A percentile compares a stretch with the other conserved stretches of the same genome.
Evolutionary conservation across 176 grass and related monocot species (phyloP).

Genomic region (Alopecurus myosuroides): DNA sequence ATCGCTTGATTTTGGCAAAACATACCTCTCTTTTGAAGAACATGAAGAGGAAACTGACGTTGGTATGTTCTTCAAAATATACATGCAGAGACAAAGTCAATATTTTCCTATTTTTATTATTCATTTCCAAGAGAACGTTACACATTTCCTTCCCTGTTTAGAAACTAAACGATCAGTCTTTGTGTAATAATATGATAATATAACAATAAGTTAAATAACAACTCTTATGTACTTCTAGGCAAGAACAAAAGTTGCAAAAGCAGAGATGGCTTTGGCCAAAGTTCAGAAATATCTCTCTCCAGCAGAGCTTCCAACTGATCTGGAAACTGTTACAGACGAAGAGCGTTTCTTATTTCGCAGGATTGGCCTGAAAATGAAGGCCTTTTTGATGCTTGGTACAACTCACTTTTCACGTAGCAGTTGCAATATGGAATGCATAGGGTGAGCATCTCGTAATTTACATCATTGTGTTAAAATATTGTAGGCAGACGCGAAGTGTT

Average conservation of each 20-base stretch:
- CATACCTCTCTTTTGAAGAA: slow-evolving; percentile 67
- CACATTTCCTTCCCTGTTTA: background rate
- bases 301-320: slow-evolving; percentile 75
- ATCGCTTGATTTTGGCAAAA: slow-evolving; percentile 53
- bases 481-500: slow-evolving; percentile 80
- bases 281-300: slow-evolving; percentile 76
- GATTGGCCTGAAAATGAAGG: slow-evolving; percentile 89
- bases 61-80: slow-evolving; percentile 45
- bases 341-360: slow-evolving; percentile 69
- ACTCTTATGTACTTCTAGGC: slow-evolving; percentile 41
- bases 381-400: slow-evolving; percentile 76
- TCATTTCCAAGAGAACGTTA: background rate
- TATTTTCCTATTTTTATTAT: background rate
- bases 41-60: slow-evolving; percentile 73
- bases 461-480: slow-evolving; percentile 8
- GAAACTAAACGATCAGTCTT: background rate
- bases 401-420: slow-evolving; percentile 5
- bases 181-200: background rate
- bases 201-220: slow-evolving; percentile 2
- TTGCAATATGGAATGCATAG: slow-evolving; percentile 24
- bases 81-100: slow-evolving; percentile 9
- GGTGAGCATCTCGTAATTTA: background rate
- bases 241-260: slow-evolving; percentile 78
- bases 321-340: slow-evolving; percentile 93
- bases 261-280: slow-evolving; percentile 75